Percentiles rank a stretch among this genome's conserved stretches.
phyloP scores from a whole-genome alignment of 305 asterid species.

The Euphrasia arctica region DNA sequence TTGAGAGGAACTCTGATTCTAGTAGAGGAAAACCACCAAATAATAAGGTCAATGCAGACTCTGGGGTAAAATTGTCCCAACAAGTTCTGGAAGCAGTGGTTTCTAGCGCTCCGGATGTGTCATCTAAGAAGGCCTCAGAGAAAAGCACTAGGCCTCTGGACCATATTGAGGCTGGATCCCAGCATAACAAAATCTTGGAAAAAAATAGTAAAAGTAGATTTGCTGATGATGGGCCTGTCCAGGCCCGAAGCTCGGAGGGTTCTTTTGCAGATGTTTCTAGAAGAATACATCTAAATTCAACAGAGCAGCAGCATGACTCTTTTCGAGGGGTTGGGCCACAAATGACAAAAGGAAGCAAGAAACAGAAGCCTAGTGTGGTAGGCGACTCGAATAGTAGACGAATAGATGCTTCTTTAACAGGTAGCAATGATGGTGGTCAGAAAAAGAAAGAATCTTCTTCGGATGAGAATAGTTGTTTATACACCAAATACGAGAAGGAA shows the following conservation, averaged over 20 bases:
- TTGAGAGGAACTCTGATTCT: slow-evolving; percentile 63
- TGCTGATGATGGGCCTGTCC: slow-evolving; percentile 43
- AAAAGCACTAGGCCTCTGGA: slow-evolving; percentile 25
- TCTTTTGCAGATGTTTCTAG: slow-evolving; percentile 41
- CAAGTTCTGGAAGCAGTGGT: slow-evolving; percentile 33
- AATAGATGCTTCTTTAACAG: slow-evolving; percentile 51
- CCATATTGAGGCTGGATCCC: slow-evolving; percentile 42
- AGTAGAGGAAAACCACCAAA: slow-evolving; percentile 47
- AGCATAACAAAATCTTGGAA: slow-evolving; percentile 39
- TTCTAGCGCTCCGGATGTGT: no score
- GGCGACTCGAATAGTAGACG: slow-evolving; percentile 53
- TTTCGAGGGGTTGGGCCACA: slow-evolving; percentile 40
- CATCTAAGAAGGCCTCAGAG: slow-evolving; percentile 29
- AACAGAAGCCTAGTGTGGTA: slow-evolving; percentile 44
- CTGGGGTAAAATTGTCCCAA: slow-evolving; percentile 44
- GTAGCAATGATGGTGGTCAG: slow-evolving; percentile 49
- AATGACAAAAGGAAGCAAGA: slow-evolving; percentile 57
- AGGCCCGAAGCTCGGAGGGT: slow-evolving; percentile 38
- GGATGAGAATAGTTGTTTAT: slow-evolving; percentile 62
- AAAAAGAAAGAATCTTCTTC: slow-evolving; percentile 63
- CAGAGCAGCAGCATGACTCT: slow-evolving; percentile 49
- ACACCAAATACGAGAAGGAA: slow-evolving; percentile 78
- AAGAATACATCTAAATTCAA: slow-evolving; percentile 40
- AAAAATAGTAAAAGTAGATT: slow-evolving; percentile 44
- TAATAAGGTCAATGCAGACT: slow-evolving; percentile 45